A percentile compares a stretch with the other conserved stretches of the same genome.
Evolutionary conservation across 2,329 filamentous ascomycete species (phyloP).

Genomic region (Penicillium nordicum): DNA sequence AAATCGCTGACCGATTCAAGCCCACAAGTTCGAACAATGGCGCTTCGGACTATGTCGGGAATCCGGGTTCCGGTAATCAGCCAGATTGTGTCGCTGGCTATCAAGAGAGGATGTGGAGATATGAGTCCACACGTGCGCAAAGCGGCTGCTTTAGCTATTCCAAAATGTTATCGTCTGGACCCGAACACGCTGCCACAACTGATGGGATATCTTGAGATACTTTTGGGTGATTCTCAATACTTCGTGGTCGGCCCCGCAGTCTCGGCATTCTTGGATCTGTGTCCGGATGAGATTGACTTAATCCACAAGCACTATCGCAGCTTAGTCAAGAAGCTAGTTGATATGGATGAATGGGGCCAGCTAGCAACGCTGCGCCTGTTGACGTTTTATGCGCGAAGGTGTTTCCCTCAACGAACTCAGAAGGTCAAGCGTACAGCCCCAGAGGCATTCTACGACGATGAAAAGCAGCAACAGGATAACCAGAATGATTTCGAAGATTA

Average conservation of each 20-base stretch:
- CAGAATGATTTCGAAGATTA: slow-evolving; percentile 49
- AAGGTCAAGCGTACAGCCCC: slow-evolving; percentile 56
- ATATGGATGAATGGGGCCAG: slow-evolving; percentile 99
- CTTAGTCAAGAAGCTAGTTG: slow-evolving; percentile 83
- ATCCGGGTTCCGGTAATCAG: slow-evolving; percentile 97
- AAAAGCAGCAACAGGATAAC: slow-evolving; percentile 46
- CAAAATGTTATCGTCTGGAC: slow-evolving; percentile 92
- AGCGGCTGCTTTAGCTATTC: slow-evolving; percentile 87
- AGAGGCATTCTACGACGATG: slow-evolving; percentile 79
- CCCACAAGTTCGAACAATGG: slow-evolving; percentile 85
- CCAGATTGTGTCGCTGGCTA: slow-evolving; percentile 92
- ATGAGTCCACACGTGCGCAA: slow-evolving; percentile 94
- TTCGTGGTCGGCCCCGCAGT: slow-evolving; percentile 95
- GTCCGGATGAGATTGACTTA: slow-evolving; percentile 80
- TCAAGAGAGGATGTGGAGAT: slow-evolving; percentile 88
- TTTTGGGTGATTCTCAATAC: slow-evolving; percentile 89
- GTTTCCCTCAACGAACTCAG: slow-evolving; percentile 70
- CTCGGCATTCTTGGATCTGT: slow-evolving; percentile 81
- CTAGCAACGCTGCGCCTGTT: slow-evolving; percentile 77
- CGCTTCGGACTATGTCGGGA: slow-evolving; percentile 92
- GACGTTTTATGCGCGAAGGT: slow-evolving; percentile 78
- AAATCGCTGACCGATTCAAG: slow-evolving; percentile 93
- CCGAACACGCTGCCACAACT: slow-evolving; percentile 80
- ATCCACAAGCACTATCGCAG: slow-evolving; percentile 86
- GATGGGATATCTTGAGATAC: slow-evolving; percentile 70